These are phyloP conservation scores for Staphylotrichum longicolle DNA, from an alignment of 495 filamentous ascomycete genomes.

Conservation along the genomic window DNA sequence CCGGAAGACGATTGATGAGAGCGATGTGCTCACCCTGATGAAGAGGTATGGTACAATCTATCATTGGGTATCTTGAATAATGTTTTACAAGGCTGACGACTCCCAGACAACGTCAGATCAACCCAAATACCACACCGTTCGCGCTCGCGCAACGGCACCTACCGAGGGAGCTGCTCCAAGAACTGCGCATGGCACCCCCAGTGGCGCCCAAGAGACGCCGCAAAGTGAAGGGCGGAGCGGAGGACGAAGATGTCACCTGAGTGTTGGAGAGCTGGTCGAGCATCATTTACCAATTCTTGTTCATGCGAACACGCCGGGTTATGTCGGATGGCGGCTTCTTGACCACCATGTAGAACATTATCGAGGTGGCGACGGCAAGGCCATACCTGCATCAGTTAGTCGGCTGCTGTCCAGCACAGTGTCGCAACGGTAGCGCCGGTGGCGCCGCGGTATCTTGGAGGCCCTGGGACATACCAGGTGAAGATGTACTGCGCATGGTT, in stretches of 20 bases:
- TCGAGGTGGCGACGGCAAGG: conserved; percentile 75
- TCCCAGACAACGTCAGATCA: conserved; percentile 73
- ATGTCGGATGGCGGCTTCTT: conserved; percentile 76
- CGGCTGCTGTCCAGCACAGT: neutral
- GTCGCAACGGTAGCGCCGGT: too few relatives aligned
- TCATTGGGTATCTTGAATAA: conserved; percentile 28
- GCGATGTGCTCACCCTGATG: conserved; percentile 77
- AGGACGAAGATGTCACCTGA: conserved; percentile 33
- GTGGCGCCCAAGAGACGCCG: conserved; percentile 28
- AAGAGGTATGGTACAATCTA: conserved; percentile 60
- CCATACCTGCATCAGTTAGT: conserved; percentile 66
- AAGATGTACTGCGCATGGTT: conserved; percentile 98
- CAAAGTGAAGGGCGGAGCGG: conserved; percentile 18
- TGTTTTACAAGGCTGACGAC: conserved; percentile 35
- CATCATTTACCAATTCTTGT: conserved; percentile 66
- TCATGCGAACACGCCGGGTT: conserved; percentile 71
- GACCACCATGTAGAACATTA: conserved; percentile 95
- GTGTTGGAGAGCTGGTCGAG: neutral
- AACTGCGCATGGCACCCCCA: conserved; percentile 69
- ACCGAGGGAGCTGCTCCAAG: conserved; percentile 77
- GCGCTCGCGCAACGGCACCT: conserved; percentile 78
- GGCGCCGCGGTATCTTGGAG: too few relatives aligned
- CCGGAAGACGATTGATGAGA: conserved; percentile 81
- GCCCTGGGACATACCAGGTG: conserved; percentile 70
- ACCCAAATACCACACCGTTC: conserved; percentile 69